Evolutionary conservation across 1,284 basidiomycete genomes (phyloP).

Genomic region (Ustilago xerochloae): DNA sequence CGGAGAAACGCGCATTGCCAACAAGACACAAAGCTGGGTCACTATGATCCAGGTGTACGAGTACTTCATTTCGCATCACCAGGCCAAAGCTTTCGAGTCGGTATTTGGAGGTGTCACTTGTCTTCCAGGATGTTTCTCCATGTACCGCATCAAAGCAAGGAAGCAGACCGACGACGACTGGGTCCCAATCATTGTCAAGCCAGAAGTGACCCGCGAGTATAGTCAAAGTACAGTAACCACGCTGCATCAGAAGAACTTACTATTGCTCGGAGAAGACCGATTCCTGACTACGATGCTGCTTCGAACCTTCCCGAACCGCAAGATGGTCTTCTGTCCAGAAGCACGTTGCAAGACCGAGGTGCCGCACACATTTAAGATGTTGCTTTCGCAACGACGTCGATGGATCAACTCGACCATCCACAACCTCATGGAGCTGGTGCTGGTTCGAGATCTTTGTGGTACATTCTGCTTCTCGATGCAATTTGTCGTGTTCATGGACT

Average conservation of each 20-base stretch:
- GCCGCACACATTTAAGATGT: conserved; percentile 90
- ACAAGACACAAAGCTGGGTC: conserved; percentile 94
- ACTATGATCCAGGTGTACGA: conserved; percentile 98
- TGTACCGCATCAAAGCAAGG: conserved; percentile 97
- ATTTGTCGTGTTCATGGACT: conserved; percentile 98
- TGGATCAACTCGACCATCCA: conserved; percentile 99
- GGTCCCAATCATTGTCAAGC: conserved; percentile 96
- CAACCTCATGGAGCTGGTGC: conserved; percentile 98
- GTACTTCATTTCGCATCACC: conserved; percentile 98
- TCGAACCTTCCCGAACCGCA: conserved; percentile 90
- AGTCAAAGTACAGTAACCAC: conserved; percentile 92
- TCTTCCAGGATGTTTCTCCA: conserved; percentile 98
- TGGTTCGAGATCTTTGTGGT: conserved; percentile 87
- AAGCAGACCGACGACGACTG: conserved; percentile 86
- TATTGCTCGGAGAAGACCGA: conserved; percentile 96
- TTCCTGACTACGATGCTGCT: conserved; percentile 79
- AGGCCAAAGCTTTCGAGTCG: conserved; percentile 97
- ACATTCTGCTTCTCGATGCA: conserved; percentile 74
- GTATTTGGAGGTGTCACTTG: conserved; percentile 99
- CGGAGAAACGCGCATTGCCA: conserved; percentile 97
- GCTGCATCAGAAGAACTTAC: conserved; percentile 96
- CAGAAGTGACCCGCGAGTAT: conserved; percentile 97
- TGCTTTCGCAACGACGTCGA: conserved; percentile 94
- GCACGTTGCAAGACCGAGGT: conserved; percentile 94
- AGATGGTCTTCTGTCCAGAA: conserved; percentile 99